phyloP scores from a whole-genome alignment of 2,329 filamentous ascomycete species.

The Lachnum nothofagi region DNA sequence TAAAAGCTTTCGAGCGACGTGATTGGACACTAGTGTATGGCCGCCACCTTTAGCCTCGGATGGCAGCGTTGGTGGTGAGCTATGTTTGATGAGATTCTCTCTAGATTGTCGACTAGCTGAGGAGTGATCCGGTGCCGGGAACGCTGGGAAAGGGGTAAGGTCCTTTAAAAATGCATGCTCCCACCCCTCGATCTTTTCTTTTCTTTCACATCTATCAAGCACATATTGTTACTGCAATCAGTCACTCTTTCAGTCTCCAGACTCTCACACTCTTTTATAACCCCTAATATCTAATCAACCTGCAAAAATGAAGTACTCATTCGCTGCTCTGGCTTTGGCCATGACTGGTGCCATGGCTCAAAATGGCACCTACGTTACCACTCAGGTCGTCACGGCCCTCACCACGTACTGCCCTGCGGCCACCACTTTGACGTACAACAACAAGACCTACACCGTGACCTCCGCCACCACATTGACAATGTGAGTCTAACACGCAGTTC shows the following conservation, averaged over 20 bases:
- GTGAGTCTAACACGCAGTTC: background rate
- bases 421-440: slow-evolving; percentile 18
- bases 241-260: slow-evolving; percentile 15
- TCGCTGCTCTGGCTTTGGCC: slow-evolving; percentile 42
- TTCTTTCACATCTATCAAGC: background rate
- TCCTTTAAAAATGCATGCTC: background rate
- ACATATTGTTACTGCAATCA: background rate
- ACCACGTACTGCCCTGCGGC: slow-evolving; percentile 40
- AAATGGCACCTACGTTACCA: slow-evolving; percentile 39
- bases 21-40: background rate
- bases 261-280: slow-evolving; percentile 33
- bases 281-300: slow-evolving; percentile 13
- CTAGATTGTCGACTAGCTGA: background rate
- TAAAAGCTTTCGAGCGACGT: background rate
- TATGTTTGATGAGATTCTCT: background rate
- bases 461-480: slow-evolving; percentile 42
- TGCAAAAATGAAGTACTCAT: slow-evolving; percentile 62
- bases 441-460: slow-evolving; percentile 55
- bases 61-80: background rate
- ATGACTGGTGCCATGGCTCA: slow-evolving; percentile 3
- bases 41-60: background rate
- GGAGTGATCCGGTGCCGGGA: background rate
- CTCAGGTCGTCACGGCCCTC: slow-evolving; percentile 43
- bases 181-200: background rate
- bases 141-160: background rate